Evolutionary conservation across 306 rosid species (phyloP).

Genomic region (Acmispon strigosus): DNA sequence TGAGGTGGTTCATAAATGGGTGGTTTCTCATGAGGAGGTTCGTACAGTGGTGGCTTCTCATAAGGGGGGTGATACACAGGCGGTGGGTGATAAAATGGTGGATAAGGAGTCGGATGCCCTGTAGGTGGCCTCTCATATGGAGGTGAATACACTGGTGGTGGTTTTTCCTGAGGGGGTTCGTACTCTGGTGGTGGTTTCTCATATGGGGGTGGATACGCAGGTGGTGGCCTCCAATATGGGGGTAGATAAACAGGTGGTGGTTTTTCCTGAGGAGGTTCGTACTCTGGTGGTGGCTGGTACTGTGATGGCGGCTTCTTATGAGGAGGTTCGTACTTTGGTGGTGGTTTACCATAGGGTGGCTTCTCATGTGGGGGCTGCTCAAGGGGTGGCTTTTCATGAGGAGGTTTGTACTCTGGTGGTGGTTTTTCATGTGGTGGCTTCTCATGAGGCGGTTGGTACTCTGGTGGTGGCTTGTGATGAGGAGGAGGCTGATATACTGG

Average conservation of each 20-base stretch:
- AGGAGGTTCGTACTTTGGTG: neutral
- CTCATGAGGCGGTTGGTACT: neutral
- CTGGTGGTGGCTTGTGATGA: too few relatives aligned
- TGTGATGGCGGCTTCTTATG: neutral
- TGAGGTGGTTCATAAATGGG: neutral
- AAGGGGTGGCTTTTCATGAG: neutral
- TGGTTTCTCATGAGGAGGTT: neutral
- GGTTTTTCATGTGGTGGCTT: slow-evolving; percentile 12
- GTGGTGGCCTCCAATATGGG: neutral
- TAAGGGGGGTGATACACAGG: neutral
- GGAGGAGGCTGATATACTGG: too few relatives aligned
- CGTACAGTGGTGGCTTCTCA: neutral
- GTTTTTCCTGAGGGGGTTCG: neutral
- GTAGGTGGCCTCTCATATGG: neutral
- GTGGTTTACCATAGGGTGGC: neutral
- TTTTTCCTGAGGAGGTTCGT: neutral
- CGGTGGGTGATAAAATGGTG: neutral
- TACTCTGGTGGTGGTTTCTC: neutral
- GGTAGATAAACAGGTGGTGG: too few relatives aligned
- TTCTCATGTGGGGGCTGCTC: neutral
- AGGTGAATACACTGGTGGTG: neutral
- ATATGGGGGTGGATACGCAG: neutral
- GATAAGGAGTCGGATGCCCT: neutral
- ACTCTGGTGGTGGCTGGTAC: too few relatives aligned
- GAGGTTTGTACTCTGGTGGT: neutral